Evolutionary conservation across 1,139 yeast genomes (phyloP).

Genomic region (Candida sanyaensis): DNA sequence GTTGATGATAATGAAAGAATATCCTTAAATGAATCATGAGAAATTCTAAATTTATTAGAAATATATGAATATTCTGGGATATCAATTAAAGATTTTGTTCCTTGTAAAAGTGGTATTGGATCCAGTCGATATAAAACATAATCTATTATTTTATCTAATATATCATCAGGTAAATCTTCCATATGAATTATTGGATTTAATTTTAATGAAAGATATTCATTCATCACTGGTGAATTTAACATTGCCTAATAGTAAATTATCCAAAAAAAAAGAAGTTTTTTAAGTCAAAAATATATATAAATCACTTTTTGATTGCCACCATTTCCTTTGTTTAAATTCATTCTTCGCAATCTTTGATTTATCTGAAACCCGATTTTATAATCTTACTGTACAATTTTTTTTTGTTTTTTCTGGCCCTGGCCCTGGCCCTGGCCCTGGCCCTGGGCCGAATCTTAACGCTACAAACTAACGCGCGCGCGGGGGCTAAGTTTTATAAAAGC

Average conservation of each 20-base stretch:
- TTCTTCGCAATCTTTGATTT: too few species aligned
- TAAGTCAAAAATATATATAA: not conserved
- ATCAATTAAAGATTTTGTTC: not conserved
- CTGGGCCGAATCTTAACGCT: too few species aligned
- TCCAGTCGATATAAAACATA: slow-evolving; percentile 16
- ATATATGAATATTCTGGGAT: slow-evolving; percentile 15
- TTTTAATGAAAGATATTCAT: not conserved
- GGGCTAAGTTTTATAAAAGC: not conserved
- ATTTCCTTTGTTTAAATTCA: too few species aligned
- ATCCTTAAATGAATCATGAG: slow-evolving; percentile 13
- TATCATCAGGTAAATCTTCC: slow-evolving; percentile 21
- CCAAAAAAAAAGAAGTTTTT: not conserved
- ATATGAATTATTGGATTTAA: slow-evolving; percentile 5
- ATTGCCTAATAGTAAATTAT: not conserved
- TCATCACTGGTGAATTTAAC: not conserved
- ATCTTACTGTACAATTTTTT: too few species aligned
- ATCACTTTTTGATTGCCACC: too few species aligned
- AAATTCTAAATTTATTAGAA: slow-evolving; percentile 16
- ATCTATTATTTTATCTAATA: slow-evolving; percentile 18
- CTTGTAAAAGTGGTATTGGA: not conserved
- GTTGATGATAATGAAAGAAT: slow-evolving; percentile 28
- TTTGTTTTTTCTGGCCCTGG: too few species aligned
- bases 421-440: too few species aligned
- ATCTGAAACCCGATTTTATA: too few species aligned
- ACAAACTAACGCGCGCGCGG: not conserved